Evolutionary conservation across 306 rosid species (phyloP).

Genomic region (Ormosia semicastrata): DNA sequence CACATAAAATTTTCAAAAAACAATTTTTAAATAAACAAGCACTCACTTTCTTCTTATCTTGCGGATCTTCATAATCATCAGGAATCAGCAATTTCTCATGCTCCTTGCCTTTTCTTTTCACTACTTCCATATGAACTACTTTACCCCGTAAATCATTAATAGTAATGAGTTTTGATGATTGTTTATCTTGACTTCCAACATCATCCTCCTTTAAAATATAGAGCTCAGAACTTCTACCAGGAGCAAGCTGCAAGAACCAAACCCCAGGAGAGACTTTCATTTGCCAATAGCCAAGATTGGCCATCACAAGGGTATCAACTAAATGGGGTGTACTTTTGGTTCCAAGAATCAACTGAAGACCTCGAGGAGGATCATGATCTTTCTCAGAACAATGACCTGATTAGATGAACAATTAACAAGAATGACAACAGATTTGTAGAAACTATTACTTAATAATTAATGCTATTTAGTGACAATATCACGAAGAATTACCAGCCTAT

Average conservation of each 20-base stretch:
- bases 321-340: conserved; percentile 80
- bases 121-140: conserved; percentile 89
- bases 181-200: conserved; percentile 53
- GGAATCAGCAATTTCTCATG: conserved; percentile 75
- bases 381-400: conserved; percentile 98
- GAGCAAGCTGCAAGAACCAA: conserved; percentile 98
- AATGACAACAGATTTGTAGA: neutral
- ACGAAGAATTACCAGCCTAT: neutral
- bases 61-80: conserved; percentile 46
- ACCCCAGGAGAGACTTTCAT: conserved; percentile 99
- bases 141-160: conserved; percentile 89
- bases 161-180: conserved; percentile 70
- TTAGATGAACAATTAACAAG: conserved; percentile 27
- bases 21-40: conserved; percentile 7
- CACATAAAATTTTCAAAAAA: conserved; percentile 10
- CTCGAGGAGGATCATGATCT: conserved; percentile 90
- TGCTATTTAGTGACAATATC: conserved; percentile 11
- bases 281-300: conserved; percentile 99
- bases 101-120: conserved; percentile 89
- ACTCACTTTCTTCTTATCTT: conserved; percentile 64
- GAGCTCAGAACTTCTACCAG: conserved; percentile 97
- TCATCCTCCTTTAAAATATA: conserved; percentile 71
- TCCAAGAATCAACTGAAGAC: conserved; percentile 97
- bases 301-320: conserved; percentile 98
- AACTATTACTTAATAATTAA: neutral